These are phyloP conservation scores for Protomyces pachydermus DNA, from an alignment of 1,139 yeast species.

Conservation along the genomic window DNA sequence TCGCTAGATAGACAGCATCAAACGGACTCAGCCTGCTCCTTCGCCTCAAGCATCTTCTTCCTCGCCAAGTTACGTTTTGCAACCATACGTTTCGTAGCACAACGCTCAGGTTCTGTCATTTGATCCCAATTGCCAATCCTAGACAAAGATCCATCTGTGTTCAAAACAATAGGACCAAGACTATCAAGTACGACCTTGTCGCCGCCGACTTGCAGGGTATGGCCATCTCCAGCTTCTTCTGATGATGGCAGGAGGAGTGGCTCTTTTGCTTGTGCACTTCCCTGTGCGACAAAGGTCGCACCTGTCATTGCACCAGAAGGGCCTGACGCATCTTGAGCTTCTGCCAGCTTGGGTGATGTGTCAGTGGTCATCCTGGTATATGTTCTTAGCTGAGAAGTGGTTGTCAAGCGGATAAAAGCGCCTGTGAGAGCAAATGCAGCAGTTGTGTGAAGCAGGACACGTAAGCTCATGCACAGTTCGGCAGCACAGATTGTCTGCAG, in stretches of 20 bases:
- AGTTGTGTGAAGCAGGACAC: not conserved
- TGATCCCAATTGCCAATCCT: conserved; percentile 26
- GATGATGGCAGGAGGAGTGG: not conserved
- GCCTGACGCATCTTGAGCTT: not conserved
- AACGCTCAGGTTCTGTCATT: conserved; percentile 25
- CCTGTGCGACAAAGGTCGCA: not conserved
- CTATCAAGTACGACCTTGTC: conserved; percentile 5
- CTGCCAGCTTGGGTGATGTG: not conserved
- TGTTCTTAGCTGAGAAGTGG: not conserved
- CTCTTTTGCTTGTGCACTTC: not conserved
- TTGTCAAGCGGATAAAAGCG: not conserved
- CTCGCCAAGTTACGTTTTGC: conserved; percentile 19
- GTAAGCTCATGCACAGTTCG: not conserved
- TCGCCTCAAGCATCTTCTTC: not conserved
- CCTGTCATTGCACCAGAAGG: not conserved
- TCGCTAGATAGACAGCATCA: no score
- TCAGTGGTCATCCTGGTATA: not conserved
- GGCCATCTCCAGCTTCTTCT: not conserved
- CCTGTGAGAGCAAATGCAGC: not conserved
- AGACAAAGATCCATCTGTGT: conserved; percentile 26
- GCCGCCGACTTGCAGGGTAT: conserved; percentile 1
- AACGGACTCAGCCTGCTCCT: not conserved
- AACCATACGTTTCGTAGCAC: conserved; percentile 22
- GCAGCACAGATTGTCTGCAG: not conserved
- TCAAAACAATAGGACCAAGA: conserved; percentile 26